Base-by-base conservation (phyloP, 805 yeast genomes). In the Jamesozyma piceae region DNA sequence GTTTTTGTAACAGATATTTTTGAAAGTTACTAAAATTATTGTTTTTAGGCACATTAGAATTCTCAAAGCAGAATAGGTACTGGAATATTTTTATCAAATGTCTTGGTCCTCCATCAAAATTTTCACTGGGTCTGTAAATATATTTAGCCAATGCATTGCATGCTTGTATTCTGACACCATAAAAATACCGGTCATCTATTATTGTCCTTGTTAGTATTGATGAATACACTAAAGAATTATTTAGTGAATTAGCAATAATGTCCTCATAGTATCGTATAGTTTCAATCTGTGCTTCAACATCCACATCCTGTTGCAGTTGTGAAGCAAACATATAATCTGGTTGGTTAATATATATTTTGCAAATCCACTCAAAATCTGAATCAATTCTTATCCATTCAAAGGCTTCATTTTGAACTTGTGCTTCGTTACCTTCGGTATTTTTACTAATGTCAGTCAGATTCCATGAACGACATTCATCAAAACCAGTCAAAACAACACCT, bases 351-450 rank as follows among this genome's bases (percentile, higher is more conserved):
- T 78, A 72, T 19, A 86, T 69, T 50, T 75, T 77, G 46, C 95
- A 86, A 39, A 92, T 82, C 99, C 99, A 92, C 60, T 92, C 98
- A 54, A 82, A 84, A 60, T 92, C 99, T 0, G 97, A 89, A 64
- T 92, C 99, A n/a, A 90, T 85, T 52, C 99, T 72, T 31, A 92
- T 72, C 99, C 99, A 92, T 55, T 92, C 98, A 63, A 88, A 92
- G 0, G 96, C 96, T 53, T 90, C 97, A 52, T 77, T 78, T 37
- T 58, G 62, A 14, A 48, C 45, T 35, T 58, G 64, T 15, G 50
- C 43, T 34, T 62, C 64, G 37, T 55, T 52, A 1, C 55, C 60
- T 21, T 59, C 63, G 8, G 61, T 55, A 19, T 75, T 70, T 67
- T 77, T 70, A 13, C 74, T 67, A 75, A 85, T 78, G 35, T 86